A percentile compares a stretch with the other conserved stretches of the same genome.
These are phyloP conservation scores for Adansonia gregorii DNA, from an alignment of 441 rosid genomes.

Conservation along the genomic window DNA sequence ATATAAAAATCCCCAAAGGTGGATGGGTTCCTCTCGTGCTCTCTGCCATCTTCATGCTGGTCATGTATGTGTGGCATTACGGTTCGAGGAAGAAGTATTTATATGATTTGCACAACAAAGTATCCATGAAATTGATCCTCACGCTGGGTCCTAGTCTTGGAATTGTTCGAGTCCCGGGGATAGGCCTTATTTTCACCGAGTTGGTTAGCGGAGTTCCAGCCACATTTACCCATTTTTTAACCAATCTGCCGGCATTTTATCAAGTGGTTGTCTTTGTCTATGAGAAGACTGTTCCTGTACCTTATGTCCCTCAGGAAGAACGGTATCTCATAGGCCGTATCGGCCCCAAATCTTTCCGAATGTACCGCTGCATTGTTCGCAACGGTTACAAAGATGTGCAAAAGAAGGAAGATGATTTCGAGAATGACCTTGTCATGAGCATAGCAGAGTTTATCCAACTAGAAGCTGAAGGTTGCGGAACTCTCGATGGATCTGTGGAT, in stretches of 20 bases:
- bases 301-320: slow-evolving; percentile 76
- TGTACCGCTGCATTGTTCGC: slow-evolving; percentile 86
- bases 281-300: slow-evolving; percentile 78
- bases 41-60: slow-evolving; percentile 47
- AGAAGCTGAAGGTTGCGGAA: slow-evolving; percentile 74
- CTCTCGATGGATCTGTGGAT: slow-evolving; percentile 57
- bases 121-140: slow-evolving; percentile 77
- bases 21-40: slow-evolving; percentile 80
- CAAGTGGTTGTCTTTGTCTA: slow-evolving; percentile 85
- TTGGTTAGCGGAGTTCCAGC: slow-evolving; percentile 80
- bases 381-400: slow-evolving; percentile 84
- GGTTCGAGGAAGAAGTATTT: slow-evolving; percentile 78
- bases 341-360: slow-evolving; percentile 85
- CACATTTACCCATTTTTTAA: slow-evolving; percentile 75
- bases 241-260: slow-evolving; percentile 86
- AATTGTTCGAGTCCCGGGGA: slow-evolving; percentile 83
- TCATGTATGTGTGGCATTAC: slow-evolving; percentile 84
- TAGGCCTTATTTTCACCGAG: slow-evolving; percentile 83
- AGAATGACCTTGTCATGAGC: slow-evolving; percentile 81
- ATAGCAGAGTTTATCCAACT: slow-evolving; percentile 89
- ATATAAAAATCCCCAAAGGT: slow-evolving; percentile 62
- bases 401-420: slow-evolving; percentile 68
- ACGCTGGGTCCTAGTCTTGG: slow-evolving; percentile 86
- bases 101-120: slow-evolving; percentile 78
- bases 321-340: slow-evolving; percentile 83